Evolutionary conservation across 2,329 filamentous ascomycete species (phyloP).

Genomic region (Hirsutella rhossiliensis): DNA sequence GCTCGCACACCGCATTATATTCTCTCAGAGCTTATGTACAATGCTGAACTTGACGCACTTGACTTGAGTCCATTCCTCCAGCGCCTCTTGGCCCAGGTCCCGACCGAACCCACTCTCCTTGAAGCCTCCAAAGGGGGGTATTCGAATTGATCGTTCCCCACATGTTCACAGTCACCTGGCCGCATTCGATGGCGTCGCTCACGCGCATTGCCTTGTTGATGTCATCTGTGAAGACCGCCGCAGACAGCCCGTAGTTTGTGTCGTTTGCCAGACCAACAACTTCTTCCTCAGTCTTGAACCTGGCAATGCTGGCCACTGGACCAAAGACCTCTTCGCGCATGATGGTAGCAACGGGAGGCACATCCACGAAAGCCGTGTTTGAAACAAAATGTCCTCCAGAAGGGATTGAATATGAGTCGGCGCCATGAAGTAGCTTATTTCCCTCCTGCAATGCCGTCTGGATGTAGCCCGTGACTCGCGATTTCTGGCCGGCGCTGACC

Average conservation of each 20-base stretch:
- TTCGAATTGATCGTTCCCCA: slow-evolving; percentile 14
- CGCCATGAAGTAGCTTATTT: slow-evolving; percentile 52
- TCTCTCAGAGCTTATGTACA: neutral
- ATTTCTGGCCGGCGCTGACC: slow-evolving; percentile 52
- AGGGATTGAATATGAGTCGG: neutral
- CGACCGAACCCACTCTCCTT: slow-evolving; percentile 20
- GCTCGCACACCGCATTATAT: no score
- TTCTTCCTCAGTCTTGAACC: slow-evolving; percentile 37
- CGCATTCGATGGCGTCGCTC: slow-evolving; percentile 43
- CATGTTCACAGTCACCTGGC: slow-evolving; percentile 52
- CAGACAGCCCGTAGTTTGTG: slow-evolving; percentile 23
- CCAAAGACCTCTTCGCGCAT: slow-evolving; percentile 15
- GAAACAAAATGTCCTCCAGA: slow-evolving; percentile 1
- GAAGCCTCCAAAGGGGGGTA: slow-evolving; percentile 19
- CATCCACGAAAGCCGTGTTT: slow-evolving; percentile 19
- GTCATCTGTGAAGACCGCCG: slow-evolving; percentile 16
- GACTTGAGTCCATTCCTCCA: slow-evolving; percentile 17
- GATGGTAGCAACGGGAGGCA: slow-evolving; percentile 8
- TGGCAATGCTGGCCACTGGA: slow-evolving; percentile 26
- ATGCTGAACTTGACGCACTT: slow-evolving; percentile 14
- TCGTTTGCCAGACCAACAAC: slow-evolving; percentile 38
- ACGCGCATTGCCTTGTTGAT: slow-evolving; percentile 25
- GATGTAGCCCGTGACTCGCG: slow-evolving; percentile 5
- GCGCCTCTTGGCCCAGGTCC: slow-evolving; percentile 18
- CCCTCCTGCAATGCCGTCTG: slow-evolving; percentile 65